Evolutionary conservation across 345 rosid species (phyloP), one percentile per base, ranked within the genome.

Genomic region (Euphorbia pulcherrima): DNA sequence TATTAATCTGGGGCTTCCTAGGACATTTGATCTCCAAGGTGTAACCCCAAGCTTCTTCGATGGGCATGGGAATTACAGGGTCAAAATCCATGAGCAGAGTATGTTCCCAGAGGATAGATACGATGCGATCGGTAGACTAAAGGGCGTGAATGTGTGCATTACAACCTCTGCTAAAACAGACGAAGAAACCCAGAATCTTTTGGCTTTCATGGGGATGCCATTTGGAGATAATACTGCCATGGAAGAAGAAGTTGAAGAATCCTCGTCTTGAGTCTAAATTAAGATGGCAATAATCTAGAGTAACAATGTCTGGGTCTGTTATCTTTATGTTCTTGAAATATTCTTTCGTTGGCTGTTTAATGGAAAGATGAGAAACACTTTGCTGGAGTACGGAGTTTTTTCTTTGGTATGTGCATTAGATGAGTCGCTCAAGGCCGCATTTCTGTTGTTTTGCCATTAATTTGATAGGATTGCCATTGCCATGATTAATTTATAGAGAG

Each of bases 201-300:
- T 91, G 87, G 83, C 90, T 35, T 81, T 94, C 51, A 88, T 94
- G 95, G 99, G 99, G 21, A 89, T 94, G 96, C 99, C 99, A 2
- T 91, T 91, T 74, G 82, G 85, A 79, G 97, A 87, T 68, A 92
- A 70, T 68, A 44, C 64, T 52, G 44, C 81, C 56, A 52, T 52
- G 91, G 57, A 94, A 83, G 95, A 94, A 88, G 89, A 94, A 89
- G 78, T 82, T 88, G 55, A 94, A 80, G 82, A 54, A 87, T 58
- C 96, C 84, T 77, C 92, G 85, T 60, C 89, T 89, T 48, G 89
- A 81, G 76, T 65, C 92, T 27, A 93, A 87, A 77, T 67, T 78
- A 17, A 86, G 66, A 82, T 88, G 75, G 51, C 78, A 88, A 68
- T 33, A 3, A 33, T 33, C 37, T 9, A n/a, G 27, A 10, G 40